These are phyloP conservation scores for Austroboletus niveus DNA, from an alignment of 1,284 basidiomycete genomes.

Conservation along the genomic window DNA sequence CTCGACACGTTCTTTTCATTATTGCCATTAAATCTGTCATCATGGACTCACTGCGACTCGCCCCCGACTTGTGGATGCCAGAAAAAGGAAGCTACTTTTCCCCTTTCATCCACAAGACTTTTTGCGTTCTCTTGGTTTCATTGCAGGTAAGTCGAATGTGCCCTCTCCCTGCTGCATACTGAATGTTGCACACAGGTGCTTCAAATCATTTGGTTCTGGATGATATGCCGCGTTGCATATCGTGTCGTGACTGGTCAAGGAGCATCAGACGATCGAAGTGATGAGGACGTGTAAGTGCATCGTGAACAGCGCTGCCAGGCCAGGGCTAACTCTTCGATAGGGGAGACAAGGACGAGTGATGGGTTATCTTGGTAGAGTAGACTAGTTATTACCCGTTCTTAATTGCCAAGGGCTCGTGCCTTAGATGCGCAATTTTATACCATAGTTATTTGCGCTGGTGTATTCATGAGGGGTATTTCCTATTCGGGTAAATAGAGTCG, in stretches of 20 bases:
- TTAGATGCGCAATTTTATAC: conserved; percentile 28
- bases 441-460: conserved; percentile 18
- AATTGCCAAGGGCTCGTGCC: conserved; percentile 22
- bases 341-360: conserved; percentile 29
- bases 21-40: conserved; percentile 64
- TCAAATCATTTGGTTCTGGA: conserved; percentile 82
- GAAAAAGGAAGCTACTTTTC: conserved; percentile 59
- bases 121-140: conserved; percentile 55
- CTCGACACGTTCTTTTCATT: conserved; percentile 79
- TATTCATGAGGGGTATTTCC: conserved; percentile 16
- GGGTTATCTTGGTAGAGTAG: conserved; percentile 26
- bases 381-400: conserved; percentile 17
- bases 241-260: conserved; percentile 74
- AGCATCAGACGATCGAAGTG: conserved; percentile 85
- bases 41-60: conserved; percentile 46
- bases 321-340: conserved; percentile 11
- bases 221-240: conserved; percentile 82
- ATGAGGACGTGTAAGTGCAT: conserved; percentile 56
- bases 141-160: conserved; percentile 52
- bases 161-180: conserved; percentile 10
- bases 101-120: conserved; percentile 43
- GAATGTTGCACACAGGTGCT: conserved; percentile 42
- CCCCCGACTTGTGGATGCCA: conserved; percentile 60
- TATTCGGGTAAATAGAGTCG: conserved; percentile 21
- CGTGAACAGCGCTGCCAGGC: not conserved